These are phyloP conservation scores for Micractinium conductrix DNA, from an alignment of 139 green algal genomes.

Conservation along the genomic window DNA sequence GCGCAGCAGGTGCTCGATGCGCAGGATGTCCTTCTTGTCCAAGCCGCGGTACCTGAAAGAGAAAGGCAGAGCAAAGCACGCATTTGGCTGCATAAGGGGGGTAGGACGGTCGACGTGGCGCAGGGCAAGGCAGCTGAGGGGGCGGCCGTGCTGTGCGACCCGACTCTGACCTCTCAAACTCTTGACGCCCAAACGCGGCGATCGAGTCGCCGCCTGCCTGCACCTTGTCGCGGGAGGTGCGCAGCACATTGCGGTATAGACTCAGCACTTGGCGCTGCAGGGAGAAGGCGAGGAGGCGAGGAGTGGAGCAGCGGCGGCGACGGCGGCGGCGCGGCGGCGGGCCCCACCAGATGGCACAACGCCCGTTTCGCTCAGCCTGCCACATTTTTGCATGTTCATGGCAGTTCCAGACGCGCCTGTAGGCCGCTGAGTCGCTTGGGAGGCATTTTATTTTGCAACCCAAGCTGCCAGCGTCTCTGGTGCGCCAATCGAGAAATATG, in stretches of 20 bases:
- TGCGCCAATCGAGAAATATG: too few species aligned
- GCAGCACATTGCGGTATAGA: constrained; percentile 35
- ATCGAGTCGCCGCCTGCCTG: not conserved
- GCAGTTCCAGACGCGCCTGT: too few species aligned
- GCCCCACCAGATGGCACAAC: not conserved
- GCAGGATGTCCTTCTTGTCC: constrained; percentile 28
- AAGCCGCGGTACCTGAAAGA: constrained; percentile 15
- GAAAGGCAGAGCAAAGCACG: not conserved
- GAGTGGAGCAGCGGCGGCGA: not conserved
- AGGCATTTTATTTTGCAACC: too few species aligned
- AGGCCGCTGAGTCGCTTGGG: too few species aligned
- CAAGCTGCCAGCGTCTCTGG: too few species aligned
- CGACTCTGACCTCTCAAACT: constrained; percentile 34
- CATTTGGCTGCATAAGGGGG: not conserved
- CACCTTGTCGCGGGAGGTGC: constrained; percentile 8
- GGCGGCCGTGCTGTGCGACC: not conserved
- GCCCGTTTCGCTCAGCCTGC: too few species aligned
- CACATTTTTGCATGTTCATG: too few species aligned
- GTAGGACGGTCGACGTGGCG: not conserved
- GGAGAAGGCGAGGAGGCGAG: too few species aligned
- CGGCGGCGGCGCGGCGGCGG: too few species aligned
- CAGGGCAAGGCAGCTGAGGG: not conserved
- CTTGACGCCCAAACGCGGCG: not conserved
- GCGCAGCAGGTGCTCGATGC: constrained; percentile 45
- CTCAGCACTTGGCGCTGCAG: constrained; percentile 43